Conservation (phyloP, 129 eudicot genomes). For the Escallonia rubra region DNA sequence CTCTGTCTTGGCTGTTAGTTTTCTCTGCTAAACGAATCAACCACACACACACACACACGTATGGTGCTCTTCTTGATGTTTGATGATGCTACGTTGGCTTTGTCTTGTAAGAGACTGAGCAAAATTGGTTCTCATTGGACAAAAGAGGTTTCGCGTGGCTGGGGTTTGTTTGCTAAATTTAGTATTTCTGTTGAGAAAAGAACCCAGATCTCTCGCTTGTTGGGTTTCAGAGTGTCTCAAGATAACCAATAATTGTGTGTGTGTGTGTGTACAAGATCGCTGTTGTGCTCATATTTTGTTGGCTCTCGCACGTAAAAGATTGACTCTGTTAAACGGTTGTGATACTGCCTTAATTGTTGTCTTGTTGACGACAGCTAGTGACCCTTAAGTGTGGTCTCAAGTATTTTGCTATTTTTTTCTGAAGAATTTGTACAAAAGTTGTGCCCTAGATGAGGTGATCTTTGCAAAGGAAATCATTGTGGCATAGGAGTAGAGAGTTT, state of each 20-base stretch:
- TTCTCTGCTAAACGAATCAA: not conserved
- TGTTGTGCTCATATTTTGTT: not conserved
- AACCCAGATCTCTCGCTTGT: not conserved
- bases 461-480: too few relatives aligned
- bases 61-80: not conserved
- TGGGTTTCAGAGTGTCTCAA: not conserved
- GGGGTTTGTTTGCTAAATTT: not conserved
- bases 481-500: too few relatives aligned
- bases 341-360: too few relatives aligned
- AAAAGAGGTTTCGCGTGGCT: not conserved
- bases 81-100: not conserved
- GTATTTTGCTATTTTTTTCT: too few relatives aligned
- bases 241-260: not conserved
- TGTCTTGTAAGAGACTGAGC: not conserved
- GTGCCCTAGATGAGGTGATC: too few relatives aligned
- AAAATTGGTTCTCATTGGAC: not conserved
- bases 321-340: not conserved
- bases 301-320: slow-evolving; percentile 1
- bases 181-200: not conserved
- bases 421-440: too few relatives aligned
- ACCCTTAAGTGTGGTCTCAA: too few relatives aligned
- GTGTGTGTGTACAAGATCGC: not conserved
- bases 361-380: too few relatives aligned
- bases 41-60: too few relatives aligned
- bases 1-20: not conserved